A percentile compares a stretch with the other conserved stretches of the same genome.
These are phyloP conservation scores for Clavispora carvajalis DNA, from an alignment of 805 yeast genomes.

Conservation along the genomic window DNA sequence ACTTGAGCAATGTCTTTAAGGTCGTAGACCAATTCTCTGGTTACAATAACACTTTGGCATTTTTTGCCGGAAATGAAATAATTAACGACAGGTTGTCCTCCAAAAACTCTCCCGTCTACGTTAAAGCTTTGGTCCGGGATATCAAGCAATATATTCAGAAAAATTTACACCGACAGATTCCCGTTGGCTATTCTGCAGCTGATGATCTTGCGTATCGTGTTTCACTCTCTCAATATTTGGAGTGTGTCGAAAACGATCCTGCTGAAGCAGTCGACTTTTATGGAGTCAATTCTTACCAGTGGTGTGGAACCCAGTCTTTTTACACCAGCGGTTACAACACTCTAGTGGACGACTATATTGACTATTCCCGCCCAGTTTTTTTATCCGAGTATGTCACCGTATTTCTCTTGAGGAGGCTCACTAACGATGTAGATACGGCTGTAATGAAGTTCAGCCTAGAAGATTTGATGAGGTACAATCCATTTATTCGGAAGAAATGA, in stretches of 20 bases:
- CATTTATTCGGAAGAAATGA: conserved; percentile 68
- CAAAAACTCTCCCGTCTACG: conserved; percentile 60
- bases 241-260: conserved; percentile 55
- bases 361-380: conserved; percentile 72
- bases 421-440: conserved; percentile 47
- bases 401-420: not conserved
- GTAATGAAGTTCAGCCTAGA: conserved; percentile 78
- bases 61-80: conserved; percentile 89
- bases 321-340: conserved; percentile 61
- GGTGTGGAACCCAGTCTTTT: conserved; percentile 86
- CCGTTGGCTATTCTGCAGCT: conserved; percentile 96
- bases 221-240: conserved; percentile 73
- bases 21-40: conserved; percentile 76
- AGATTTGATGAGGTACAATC: conserved; percentile 69
- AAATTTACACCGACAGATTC: conserved; percentile 62
- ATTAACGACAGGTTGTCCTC: conserved; percentile 77
- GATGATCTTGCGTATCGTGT: conserved; percentile 78
- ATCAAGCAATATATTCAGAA: conserved; percentile 63
- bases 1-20: conserved; percentile 69
- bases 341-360: conserved; percentile 66
- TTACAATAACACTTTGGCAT: conserved; percentile 85
- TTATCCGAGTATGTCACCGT: conserved; percentile 63
- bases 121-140: conserved; percentile 77
- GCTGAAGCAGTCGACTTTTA: conserved; percentile 68
- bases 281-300: conserved; percentile 77